Evolutionary conservation across 2,329 filamentous ascomycete genomes (phyloP).

Genomic region (Massarina eburnea): DNA sequence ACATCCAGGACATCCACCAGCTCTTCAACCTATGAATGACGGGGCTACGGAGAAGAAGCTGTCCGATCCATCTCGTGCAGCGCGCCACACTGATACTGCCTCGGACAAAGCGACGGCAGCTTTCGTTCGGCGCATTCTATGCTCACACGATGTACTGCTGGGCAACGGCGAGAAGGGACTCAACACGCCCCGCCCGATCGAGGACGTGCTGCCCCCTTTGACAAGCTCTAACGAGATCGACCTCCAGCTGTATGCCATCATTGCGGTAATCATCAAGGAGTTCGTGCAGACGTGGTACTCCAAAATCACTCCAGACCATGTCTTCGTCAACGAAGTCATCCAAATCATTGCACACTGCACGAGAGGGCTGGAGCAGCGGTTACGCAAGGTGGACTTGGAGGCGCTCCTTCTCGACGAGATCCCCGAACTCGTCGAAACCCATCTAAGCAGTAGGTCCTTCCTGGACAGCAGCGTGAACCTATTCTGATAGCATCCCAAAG

Average conservation of each 20-base stretch:
- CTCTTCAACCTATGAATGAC: constrained; percentile 16
- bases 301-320: constrained; percentile 87
- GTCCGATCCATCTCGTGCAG: constrained; percentile 18
- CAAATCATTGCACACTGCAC: constrained; percentile 93
- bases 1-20: too few relatives aligned
- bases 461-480: constrained; percentile 17
- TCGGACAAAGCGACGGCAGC: constrained; percentile 78
- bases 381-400: constrained; percentile 81
- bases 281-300: constrained; percentile 93
- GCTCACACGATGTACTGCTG: constrained; percentile 61
- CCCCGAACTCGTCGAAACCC: constrained; percentile 75
- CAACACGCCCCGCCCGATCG: constrained; percentile 68
- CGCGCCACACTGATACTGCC: constrained; percentile 44
- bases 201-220: constrained; percentile 83
- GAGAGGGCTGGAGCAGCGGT: constrained; percentile 79
- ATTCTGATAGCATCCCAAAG: constrained; percentile 50
- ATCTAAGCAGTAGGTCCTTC: constrained; percentile 68
- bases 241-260: constrained; percentile 86
- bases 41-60: constrained; percentile 13
- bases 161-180: constrained; percentile 53
- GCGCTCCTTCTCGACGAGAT: constrained; percentile 84
- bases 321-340: constrained; percentile 83
- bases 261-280: constrained; percentile 85
- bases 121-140: constrained; percentile 82
- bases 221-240: constrained; percentile 95